These are phyloP conservation scores for Trametes pubescens DNA, from an alignment of 1,284 basidiomycete species.

Conservation along the genomic window DNA sequence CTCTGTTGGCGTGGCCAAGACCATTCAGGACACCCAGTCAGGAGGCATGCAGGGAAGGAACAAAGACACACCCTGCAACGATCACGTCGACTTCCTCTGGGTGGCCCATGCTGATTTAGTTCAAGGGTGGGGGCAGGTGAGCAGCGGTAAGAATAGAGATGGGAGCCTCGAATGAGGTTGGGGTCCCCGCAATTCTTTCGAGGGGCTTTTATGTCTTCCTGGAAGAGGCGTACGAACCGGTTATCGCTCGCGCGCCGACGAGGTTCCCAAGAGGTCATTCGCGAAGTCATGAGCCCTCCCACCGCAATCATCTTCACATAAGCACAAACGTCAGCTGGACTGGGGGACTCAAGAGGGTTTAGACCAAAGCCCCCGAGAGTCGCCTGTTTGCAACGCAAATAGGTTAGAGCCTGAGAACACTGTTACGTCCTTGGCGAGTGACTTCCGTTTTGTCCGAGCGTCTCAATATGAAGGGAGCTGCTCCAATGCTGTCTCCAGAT, in stretches of 20 bases:
- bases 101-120: constrained; percentile 51
- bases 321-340: constrained; percentile 32
- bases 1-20: constrained; percentile 54
- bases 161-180: constrained; percentile 35
- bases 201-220: constrained; percentile 35
- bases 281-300: constrained; percentile 36
- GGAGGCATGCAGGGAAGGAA: constrained; percentile 6
- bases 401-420: constrained; percentile 26
- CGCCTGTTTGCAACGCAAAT: constrained; percentile 23
- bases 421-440: constrained; percentile 19
- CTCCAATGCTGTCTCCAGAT: constrained; percentile 25
- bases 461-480: constrained; percentile 19
- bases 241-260: constrained; percentile 32
- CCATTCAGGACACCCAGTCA: constrained; percentile 19
- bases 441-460: constrained; percentile 8
- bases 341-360: constrained; percentile 29
- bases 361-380: constrained; percentile 25
- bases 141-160: constrained; percentile 33
- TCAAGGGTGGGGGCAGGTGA: constrained; percentile 27
- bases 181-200: constrained; percentile 26
- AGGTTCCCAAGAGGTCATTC: constrained; percentile 33
- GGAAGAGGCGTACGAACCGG: constrained; percentile 1
- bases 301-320: constrained; percentile 24
- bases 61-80: constrained; percentile 54
- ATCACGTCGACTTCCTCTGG: constrained; percentile 81